A percentile compares a stretch with the other conserved stretches of the same genome.
phyloP scores from a whole-genome alignment of 2,329 filamentous ascomycete species.

The Aureobasidium pullulans region DNA sequence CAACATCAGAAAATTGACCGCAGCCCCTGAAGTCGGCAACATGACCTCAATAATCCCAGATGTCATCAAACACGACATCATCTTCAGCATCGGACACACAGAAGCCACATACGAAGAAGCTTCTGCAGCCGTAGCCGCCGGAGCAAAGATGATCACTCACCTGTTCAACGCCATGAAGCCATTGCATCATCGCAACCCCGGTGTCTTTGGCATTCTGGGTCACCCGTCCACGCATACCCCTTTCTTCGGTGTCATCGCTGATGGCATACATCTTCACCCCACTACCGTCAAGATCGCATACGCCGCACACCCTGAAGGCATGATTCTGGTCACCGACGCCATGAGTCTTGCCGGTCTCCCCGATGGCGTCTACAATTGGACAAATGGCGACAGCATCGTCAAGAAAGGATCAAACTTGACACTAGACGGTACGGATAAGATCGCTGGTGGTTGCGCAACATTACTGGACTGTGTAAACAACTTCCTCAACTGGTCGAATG shows the following conservation, averaged over 20 bases:
- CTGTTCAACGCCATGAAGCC: constrained; percentile 92
- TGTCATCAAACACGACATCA: constrained; percentile 58
- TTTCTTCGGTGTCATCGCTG: constrained; percentile 82
- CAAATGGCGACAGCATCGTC: constrained; percentile 59
- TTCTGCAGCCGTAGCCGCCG: constrained; percentile 60
- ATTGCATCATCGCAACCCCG: constrained; percentile 83
- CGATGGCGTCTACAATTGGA: constrained; percentile 81
- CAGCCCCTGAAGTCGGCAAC: constrained; percentile 70
- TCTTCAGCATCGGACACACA: constrained; percentile 77
- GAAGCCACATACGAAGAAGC: constrained; percentile 82
- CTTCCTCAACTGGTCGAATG: constrained; percentile 67
- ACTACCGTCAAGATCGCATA: constrained; percentile 85
- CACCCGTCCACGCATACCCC: constrained; percentile 38
- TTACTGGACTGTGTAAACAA: constrained; percentile 79
- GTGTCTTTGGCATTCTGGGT: constrained; percentile 79
- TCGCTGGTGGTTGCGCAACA: constrained; percentile 54
- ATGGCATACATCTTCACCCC: constrained; percentile 84
- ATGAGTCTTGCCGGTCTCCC: constrained; percentile 81
- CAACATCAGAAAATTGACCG: constrained; percentile 71
- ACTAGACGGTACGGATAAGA: constrained; percentile 69
- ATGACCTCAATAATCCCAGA: constrained; percentile 63
- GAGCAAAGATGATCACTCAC: constrained; percentile 85
- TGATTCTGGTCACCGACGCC: constrained; percentile 86
- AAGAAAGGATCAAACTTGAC: constrained; percentile 68
- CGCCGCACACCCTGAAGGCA: constrained; percentile 74